Conservation (phyloP, 1,139 yeast species). For the Debaryomycetaceae sp. region DNA sequence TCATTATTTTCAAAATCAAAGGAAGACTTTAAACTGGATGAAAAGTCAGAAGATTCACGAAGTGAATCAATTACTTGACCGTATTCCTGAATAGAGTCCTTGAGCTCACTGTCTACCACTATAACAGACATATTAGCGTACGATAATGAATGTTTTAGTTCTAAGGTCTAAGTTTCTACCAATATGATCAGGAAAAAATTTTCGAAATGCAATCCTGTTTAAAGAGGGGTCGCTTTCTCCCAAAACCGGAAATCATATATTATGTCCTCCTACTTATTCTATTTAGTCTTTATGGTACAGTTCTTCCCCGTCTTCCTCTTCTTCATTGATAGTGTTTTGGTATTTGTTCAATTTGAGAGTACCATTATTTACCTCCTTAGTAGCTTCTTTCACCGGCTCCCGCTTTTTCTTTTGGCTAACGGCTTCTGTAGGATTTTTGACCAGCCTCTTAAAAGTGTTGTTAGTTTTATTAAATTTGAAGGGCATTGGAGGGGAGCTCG, state of each 20-base stretch:
- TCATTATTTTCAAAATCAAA: slow-evolving; percentile 22
- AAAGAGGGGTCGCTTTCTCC: slow-evolving; percentile 1
- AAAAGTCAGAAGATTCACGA: slow-evolving; percentile 24
- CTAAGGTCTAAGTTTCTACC: not conserved
- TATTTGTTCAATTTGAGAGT: not conserved
- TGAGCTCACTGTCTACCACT: slow-evolving; percentile 44
- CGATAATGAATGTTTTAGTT: not conserved
- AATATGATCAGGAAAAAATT: slow-evolving; percentile 4
- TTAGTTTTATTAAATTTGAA: slow-evolving; percentile 13
- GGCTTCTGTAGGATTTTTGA: not conserved
- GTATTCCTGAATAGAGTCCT: slow-evolving; percentile 41
- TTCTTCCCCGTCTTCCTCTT: slow-evolving; percentile 25
- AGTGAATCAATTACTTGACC: slow-evolving; percentile 37
- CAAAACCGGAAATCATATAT: not conserved
- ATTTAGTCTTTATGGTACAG: slow-evolving; percentile 5
- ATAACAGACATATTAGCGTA: slow-evolving; percentile 29
- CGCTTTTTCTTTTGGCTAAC: not conserved
- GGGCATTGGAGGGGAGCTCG: slow-evolving; percentile 37
- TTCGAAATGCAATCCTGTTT: slow-evolving; percentile 5
- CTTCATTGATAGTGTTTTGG: slow-evolving; percentile 13
- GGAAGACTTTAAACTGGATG: slow-evolving; percentile 23
- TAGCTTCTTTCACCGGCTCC: slow-evolving; percentile 3
- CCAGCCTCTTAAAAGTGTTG: not conserved
- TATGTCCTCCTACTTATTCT: slow-evolving; percentile 1
- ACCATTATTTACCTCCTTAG: not conserved